A percentile compares a stretch with the other conserved stretches of the same genome.
Evolutionary conservation across 495 filamentous ascomycete genomes (phyloP).

Genomic region (Aspergillus saccharolyticus): DNA sequence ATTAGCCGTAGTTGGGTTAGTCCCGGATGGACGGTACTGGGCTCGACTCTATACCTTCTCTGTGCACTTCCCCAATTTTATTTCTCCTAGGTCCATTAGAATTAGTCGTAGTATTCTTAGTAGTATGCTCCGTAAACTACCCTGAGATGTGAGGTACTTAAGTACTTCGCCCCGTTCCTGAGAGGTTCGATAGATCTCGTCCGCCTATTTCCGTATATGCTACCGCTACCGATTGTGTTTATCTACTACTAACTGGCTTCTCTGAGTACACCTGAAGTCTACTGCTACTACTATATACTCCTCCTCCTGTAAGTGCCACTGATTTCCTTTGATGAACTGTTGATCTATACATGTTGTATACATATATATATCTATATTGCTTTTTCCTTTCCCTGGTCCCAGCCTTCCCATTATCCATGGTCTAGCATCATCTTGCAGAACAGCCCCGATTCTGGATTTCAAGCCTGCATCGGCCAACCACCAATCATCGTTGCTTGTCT

Average conservation of each 20-base stretch:
- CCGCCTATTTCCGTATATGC: neutral
- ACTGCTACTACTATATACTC: neutral
- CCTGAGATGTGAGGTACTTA: constrained; percentile 1
- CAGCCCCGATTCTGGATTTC: neutral
- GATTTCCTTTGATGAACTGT: neutral
- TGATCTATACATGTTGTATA: neutral
- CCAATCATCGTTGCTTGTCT: constrained; percentile 13
- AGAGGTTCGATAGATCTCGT: neutral
- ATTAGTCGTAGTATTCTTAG: neutral
- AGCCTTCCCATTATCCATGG: neutral
- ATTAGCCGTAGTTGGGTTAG: neutral
- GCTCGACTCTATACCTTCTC: neutral
- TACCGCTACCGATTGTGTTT: too few species aligned
- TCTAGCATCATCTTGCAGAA: neutral
- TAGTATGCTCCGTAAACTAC: neutral
- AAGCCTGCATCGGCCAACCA: constrained; percentile 9
- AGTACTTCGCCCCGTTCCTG: constrained; percentile 2
- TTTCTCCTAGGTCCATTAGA: neutral
- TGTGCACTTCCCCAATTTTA: neutral
- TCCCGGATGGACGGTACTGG: constrained; percentile 1
- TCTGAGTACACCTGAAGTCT: too few species aligned
- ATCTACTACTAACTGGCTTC: neutral
- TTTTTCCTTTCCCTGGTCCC: neutral
- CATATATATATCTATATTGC: neutral
- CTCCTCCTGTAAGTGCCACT: neutral